Evolutionary conservation across 495 filamentous ascomycete genomes (phyloP), one percentile per base, ranked within the genome.

Genomic region (Talaromyces wortmannii): DNA sequence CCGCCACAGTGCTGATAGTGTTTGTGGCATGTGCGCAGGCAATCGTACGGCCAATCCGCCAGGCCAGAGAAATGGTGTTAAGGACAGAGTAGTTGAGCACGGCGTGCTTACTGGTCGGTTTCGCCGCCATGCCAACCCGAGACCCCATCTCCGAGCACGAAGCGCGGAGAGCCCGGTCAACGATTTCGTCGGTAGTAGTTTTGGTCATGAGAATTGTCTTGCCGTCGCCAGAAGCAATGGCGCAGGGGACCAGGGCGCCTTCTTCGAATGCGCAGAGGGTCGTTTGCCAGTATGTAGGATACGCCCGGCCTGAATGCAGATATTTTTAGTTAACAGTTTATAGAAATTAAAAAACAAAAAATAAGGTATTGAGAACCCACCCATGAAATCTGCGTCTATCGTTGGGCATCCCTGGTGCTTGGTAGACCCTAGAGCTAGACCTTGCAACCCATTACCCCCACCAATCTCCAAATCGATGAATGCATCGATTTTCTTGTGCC

Each of bases 1-100:
- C 78, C 0, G 78, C 79, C 7, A 82, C 74, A 1, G 59, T 72
- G 33, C 74, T 75, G 5, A 79, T 61, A 11, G 67, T 70, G 44
- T 81, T 81, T 0, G 63, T 59, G 32, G 65, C 61, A 40, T 66
- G 62, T 1, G 71, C 75, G 8, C 84, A 75, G 1, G 79, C 78
- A 17, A 71, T 68, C 7, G 58, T 58, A 7, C 82, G 70, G 23
- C 71, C 73, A 31, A 78, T 73, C 49, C 64, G 57, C 75, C 75
- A 78, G 5, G 73, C 72, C 42, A 67, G 62, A n/a, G 70, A 73
- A 8, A 72, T 59, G 2, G 70, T 73, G 53, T 74, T 70, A 1
- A 65, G 61, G 29, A 76, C 62, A 0, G 63, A 64, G 43, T 67
- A 64, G 2, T 68, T 54, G 8, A 61, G 50, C 0, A 74, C 63